Percentiles rank a stretch among this genome's conserved stretches.
Conservation (phyloP, 495 filamentous ascomycete genomes). For the Lasiosphaeria hispida region DNA sequence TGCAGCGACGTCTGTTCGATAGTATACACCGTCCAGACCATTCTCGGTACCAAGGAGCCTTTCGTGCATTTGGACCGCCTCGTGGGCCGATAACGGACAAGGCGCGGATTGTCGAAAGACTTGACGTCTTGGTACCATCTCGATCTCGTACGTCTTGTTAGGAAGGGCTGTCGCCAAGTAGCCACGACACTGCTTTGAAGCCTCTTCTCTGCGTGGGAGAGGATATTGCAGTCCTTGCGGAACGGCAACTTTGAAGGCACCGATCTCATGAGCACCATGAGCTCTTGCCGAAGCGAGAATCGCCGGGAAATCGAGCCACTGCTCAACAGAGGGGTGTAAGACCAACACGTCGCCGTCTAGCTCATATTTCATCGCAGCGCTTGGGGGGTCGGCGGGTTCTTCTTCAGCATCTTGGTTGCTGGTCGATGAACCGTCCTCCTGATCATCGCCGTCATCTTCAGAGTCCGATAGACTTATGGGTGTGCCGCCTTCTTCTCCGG, state of each 20-base stretch:
- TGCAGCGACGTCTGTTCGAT: conserved; percentile 14
- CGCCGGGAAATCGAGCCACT: conserved; percentile 15
- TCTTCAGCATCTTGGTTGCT: too few relatives aligned
- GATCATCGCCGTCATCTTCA: too few relatives aligned
- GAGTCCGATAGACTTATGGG: too few relatives aligned
- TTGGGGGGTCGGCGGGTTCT: too few relatives aligned
- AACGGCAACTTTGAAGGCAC: conserved; percentile 16
- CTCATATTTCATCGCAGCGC: conserved; percentile 1
- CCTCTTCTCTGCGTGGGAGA: conserved; percentile 5
- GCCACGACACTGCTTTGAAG: background rate
- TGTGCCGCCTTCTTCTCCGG: too few relatives aligned
- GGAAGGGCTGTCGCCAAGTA: conserved; percentile 8
- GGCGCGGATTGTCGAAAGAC: conserved; percentile 5
- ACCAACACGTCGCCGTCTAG: conserved; percentile 5
- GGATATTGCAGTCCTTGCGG: conserved; percentile 9
- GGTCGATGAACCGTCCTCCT: too few relatives aligned
- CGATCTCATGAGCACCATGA: conserved; percentile 6
- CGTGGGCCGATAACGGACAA: background rate
- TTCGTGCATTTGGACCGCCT: conserved; percentile 14
- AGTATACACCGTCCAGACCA: conserved; percentile 12
- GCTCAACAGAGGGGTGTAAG: conserved; percentile 11
- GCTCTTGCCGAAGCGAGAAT: conserved; percentile 10
- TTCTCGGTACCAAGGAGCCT: conserved; percentile 5
- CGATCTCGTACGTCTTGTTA: conserved; percentile 10
- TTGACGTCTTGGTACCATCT: conserved; percentile 4